Base-by-base conservation (phyloP, 2,329 filamentous ascomycete species). In the Nannizzia gypsea region DNA sequence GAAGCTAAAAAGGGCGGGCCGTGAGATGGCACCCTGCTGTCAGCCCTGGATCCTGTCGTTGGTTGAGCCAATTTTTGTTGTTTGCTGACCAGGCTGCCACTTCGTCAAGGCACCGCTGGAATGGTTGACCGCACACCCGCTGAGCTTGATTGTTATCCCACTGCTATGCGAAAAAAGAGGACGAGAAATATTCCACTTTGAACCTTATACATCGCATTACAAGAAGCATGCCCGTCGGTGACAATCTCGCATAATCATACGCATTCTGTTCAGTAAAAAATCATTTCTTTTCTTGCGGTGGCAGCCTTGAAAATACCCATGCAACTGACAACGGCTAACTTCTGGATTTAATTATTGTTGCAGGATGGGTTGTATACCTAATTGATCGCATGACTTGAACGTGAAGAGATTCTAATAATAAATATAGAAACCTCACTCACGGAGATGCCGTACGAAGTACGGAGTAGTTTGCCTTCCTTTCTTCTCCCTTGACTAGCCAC, bases 1-100 rank as follows among this genome's bases (percentile, higher is more conserved):
- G 50, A 54, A 54, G 26, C 50, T 54, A 54, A 54, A 50, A 54
- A 17, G 50, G 50, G 26, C 50, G 50, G 50, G 28, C 50, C 50
- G 50, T 54, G 26, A 34, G 5, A 54, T 54, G 50, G 15, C 28
- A 54, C 48, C 26, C 13, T n/a, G 9, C 24, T 54, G 6, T 34
- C 48, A 34, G 13, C 24, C n/a, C 31, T 9, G 50, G 26, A 26
- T 54, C 5, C 22, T 20, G 26, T 54, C 50, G 50, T 54, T 54
- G 50, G 26, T 17, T 54, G 26, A 34, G 48, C 4, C 48, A 34
- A 20, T 31, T 31, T 26, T 31, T 52, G 11, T 42, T 13, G n/a
- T 15, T 31, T 26, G 48, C 15, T 17, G 48, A 26, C 9, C 26
- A 26, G 31, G 48, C 48, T 54, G 15, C 26, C 13, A 34, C 26